Percentiles rank a stretch among this genome's conserved stretches.
phyloP scores from a whole-genome alignment of 768 basidiomycete species.

The Macrolepiota albuminosa region DNA sequence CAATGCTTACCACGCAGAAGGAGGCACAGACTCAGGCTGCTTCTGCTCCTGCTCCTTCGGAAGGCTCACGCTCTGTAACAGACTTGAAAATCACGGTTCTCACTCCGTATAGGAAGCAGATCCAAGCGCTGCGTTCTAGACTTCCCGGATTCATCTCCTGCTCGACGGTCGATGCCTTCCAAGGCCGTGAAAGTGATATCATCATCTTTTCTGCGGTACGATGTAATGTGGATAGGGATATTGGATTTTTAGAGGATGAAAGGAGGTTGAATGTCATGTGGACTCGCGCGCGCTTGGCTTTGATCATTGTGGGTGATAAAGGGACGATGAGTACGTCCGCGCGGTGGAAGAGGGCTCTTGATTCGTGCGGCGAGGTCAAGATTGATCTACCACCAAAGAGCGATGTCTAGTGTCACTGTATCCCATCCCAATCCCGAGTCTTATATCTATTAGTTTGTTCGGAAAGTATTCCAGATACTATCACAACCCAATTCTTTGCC shows the following conservation, averaged over 20 bases:
- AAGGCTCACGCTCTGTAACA: conserved; percentile 8
- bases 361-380: conserved; percentile 29
- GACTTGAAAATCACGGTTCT: conserved; percentile 42
- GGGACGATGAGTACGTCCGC: conserved; percentile 39
- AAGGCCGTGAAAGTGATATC: conserved; percentile 65
- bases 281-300: conserved; percentile 55
- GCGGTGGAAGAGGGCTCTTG: conserved; percentile 52
- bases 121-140: conserved; percentile 37
- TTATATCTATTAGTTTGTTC: no score
- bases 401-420: not conserved
- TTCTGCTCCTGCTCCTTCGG: not conserved
- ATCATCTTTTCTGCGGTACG: conserved; percentile 64
- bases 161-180: conserved; percentile 60
- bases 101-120: conserved; percentile 59
- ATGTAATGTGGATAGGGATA: conserved; percentile 52
- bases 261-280: conserved; percentile 65
- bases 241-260: conserved; percentile 62
- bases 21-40: conserved; percentile 10
- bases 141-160: conserved; percentile 32
- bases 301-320: conserved; percentile 59
- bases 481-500: conserved; percentile 11
- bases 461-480: not conserved
- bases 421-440: not conserved
- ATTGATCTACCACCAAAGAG: not conserved
- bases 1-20: conserved; percentile 30